Percentiles rank a stretch among this genome's conserved stretches.
These are phyloP conservation scores for Perkinsus chesapeaki DNA, from an alignment of 169 alveolate genomes.

Conservation along the genomic window DNA sequence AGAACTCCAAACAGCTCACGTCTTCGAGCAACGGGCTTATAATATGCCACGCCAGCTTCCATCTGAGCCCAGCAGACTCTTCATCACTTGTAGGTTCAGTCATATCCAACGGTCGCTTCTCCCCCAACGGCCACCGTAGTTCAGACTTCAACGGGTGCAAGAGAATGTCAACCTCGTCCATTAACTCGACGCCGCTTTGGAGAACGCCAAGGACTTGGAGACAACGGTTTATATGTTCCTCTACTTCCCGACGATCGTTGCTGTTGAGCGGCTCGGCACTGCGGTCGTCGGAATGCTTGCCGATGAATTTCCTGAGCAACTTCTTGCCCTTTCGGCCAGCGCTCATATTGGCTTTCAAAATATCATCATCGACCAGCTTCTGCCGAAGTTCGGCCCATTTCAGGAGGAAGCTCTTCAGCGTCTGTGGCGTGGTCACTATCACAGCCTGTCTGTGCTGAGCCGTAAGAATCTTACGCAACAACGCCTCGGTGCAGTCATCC, in stretches of 20 bases:
- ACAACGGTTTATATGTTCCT: slow-evolving; percentile 16
- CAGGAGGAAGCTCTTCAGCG: slow-evolving; percentile 71
- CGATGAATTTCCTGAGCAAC: slow-evolving; percentile 29
- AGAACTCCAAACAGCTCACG: not conserved
- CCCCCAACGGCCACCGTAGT: slow-evolving; percentile 86
- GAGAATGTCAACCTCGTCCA: slow-evolving; percentile 80
- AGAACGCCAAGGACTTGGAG: slow-evolving; percentile 17
- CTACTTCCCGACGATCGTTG: not conserved
- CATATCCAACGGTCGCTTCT: slow-evolving; percentile 38
- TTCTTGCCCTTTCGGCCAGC: slow-evolving; percentile 41
- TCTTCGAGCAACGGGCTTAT: slow-evolving; percentile 45
- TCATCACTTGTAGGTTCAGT: not conserved
- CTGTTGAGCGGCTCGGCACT: not conserved
- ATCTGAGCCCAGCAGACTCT: slow-evolving; percentile 43
- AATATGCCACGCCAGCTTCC: slow-evolving; percentile 74
- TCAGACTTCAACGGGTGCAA: slow-evolving; percentile 84
- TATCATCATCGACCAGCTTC: slow-evolving; percentile 42
- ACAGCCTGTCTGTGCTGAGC: slow-evolving; percentile 70
- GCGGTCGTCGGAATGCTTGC: not conserved
- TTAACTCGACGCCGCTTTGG: slow-evolving; percentile 56
- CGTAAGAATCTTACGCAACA: slow-evolving; percentile 62
- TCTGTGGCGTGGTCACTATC: slow-evolving; percentile 74
- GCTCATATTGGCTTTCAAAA: slow-evolving; percentile 35
- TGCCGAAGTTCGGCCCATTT: slow-evolving; percentile 62
- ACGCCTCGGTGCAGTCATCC: slow-evolving; percentile 57